Evolutionary conservation across 495 filamentous ascomycete genomes (phyloP), one percentile per base, ranked within the genome.

Genomic region (Talaromyces adpressus): DNA sequence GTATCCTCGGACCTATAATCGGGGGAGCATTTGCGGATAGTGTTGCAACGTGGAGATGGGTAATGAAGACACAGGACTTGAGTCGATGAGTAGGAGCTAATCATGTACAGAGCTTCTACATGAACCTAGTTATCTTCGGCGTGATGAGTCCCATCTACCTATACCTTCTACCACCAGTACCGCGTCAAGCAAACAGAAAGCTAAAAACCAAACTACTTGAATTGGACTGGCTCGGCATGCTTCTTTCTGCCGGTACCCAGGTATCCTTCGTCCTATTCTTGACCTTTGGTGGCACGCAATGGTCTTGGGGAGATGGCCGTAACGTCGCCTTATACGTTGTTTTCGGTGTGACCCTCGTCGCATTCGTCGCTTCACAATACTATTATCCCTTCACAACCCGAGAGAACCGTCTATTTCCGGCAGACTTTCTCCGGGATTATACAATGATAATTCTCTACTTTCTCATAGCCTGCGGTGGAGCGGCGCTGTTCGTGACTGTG

Each of bases 51-150:
- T 82, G 81, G 81, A 64, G 80, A 59, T 82, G 77, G 78, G 66
- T 81, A 25, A 83, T 23, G 90, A 57, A 25, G 12, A 14, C 32
- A 63, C 12, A 12, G 3, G 2, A 5, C 27, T 34, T 8, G 7
- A 8, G 25, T 18, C 1, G 20, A 22, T 6, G 9, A 8, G 27
- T 12, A 11, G 7, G 8, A 11, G 18, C 49, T 53, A 53, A 53
- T 6, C 12, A 53, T 23, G 14, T 12, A 12, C 14, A 57, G 54
- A 14, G 30, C 0, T 72, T 70, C 61, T 73, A 72, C 22, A 68
- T 91, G 70, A 91, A 88, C 67, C 72, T 87, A 16, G 63, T 76
- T 29, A 70, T 87, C 25, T 79, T 77, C 22, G 86, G 66, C 8
- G 62, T 77, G 5, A 78, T 77, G 25, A 70, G 78, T 1, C 87